Percentiles rank a stretch among this genome's conserved stretches.
Conservation (phyloP, 2,329 filamentous ascomycete species). For the Microcyclospora pomicola region DNA sequence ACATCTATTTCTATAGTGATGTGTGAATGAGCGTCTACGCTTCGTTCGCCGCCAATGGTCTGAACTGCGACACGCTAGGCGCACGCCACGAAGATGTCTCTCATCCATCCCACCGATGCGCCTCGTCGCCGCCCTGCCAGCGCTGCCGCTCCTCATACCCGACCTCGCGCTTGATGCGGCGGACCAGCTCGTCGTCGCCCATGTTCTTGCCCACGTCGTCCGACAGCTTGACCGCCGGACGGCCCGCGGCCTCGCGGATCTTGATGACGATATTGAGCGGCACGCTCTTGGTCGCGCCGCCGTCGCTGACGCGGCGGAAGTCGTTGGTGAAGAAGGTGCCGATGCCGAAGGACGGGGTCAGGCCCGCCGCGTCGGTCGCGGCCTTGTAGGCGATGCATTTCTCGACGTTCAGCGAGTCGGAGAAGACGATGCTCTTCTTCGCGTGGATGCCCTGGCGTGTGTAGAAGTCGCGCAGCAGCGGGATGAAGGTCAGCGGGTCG, state of each 20-base stretch:
- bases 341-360: conserved; percentile 81
- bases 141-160: conserved; percentile 67
- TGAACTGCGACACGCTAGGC: no score
- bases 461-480: conserved; percentile 70
- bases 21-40: no score
- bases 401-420: conserved; percentile 85
- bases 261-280: conserved; percentile 98
- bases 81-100: no score
- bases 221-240: conserved; percentile 81
- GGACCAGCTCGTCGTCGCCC: conserved; percentile 64
- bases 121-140: conserved; percentile 77
- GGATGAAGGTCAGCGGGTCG: conserved; percentile 66
- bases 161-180: conserved; percentile 68
- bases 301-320: conserved; percentile 48
- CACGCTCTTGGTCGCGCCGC: conserved; percentile 65
- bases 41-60: no score
- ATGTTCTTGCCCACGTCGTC: conserved; percentile 87
- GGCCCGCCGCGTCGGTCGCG: conserved; percentile 63
- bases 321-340: conserved; percentile 93
- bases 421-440: conserved; percentile 86
- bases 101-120: conserved; percentile 56
- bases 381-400: conserved; percentile 81
- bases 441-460: conserved; percentile 58
- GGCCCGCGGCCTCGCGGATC: conserved; percentile 68
- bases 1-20: no score